These are phyloP conservation scores for Ganoderma sinense DNA, from an alignment of 1,284 basidiomycete genomes.

Conservation along the genomic window DNA sequence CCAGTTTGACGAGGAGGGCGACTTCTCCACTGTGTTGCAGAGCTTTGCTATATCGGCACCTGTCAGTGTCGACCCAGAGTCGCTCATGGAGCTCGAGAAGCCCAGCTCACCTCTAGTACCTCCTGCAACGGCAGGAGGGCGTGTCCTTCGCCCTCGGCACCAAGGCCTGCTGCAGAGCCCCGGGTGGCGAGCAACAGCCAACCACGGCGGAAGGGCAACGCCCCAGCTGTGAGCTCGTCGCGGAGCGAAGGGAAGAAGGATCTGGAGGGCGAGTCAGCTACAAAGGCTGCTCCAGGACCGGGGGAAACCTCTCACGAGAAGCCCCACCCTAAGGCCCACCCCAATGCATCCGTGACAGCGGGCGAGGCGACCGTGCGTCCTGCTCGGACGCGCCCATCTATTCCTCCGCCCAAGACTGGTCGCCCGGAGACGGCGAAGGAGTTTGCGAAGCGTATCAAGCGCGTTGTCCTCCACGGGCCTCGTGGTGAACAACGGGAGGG, in stretches of 20 bases:
- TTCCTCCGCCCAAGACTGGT: constrained; percentile 14
- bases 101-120: background rate
- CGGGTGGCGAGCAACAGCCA: background rate
- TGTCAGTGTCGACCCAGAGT: background rate
- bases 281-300: accelerated
- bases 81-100: background rate
- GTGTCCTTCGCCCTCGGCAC: background rate
- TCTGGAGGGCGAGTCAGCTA: background rate
- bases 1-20: background rate
- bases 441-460: constrained; percentile 18
- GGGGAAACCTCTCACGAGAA: background rate
- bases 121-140: background rate
- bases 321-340: background rate
- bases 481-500: background rate
- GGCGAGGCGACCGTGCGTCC: background rate
- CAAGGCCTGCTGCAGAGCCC: background rate
- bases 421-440: constrained; percentile 18
- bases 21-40: background rate
- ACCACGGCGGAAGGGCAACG: accelerated
- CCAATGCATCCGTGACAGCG: background rate
- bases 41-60: background rate
- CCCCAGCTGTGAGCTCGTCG: background rate
- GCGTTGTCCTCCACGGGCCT: constrained; percentile 18
- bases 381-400: background rate
- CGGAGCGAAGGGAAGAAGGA: background rate